Evolutionary conservation across 148 eudicot species (phyloP).

Genomic region (Rhododendron henanense): DNA sequence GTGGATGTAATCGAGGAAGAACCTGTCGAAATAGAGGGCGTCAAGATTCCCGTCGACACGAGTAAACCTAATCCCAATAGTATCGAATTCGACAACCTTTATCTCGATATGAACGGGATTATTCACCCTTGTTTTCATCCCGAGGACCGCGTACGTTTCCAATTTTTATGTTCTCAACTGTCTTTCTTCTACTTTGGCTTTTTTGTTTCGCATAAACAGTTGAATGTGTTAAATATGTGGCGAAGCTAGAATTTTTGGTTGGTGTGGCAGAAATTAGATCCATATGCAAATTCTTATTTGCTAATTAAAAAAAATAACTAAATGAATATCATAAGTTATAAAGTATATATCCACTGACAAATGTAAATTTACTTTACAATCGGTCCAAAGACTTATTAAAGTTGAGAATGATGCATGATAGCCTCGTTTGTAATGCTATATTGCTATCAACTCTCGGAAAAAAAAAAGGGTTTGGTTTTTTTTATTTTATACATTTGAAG

Average conservation of each 20-base stretch:
- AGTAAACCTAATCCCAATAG: constrained; percentile 84
- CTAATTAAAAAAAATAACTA: not conserved
- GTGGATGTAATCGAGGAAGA: constrained; percentile 86
- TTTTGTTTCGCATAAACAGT: not conserved
- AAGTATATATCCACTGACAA: not conserved
- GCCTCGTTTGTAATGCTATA: not conserved
- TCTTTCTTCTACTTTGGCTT: not conserved
- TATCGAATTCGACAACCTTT: constrained; percentile 81
- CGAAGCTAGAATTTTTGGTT: not conserved
- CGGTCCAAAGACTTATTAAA: not conserved
- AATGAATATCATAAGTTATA: no score
- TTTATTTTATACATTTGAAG: not conserved
- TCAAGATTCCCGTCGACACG: constrained; percentile 77
- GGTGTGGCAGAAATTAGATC: not conserved
- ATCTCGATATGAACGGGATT: constrained; percentile 92
- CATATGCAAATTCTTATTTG: not conserved
- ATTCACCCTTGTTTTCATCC: constrained; percentile 98
- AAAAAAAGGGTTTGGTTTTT: not conserved
- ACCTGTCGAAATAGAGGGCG: constrained; percentile 57
- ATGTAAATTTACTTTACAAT: not conserved
- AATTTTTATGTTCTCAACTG: not conserved
- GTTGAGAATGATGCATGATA: not conserved
- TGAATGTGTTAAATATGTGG: not conserved
- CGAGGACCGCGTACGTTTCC: constrained; percentile 66
- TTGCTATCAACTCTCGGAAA: not conserved